A percentile compares a stretch with the other conserved stretches of the same genome.
These are phyloP conservation scores for Paecilomyces dactylethromorphus DNA, from an alignment of 2,329 filamentous ascomycete genomes.

Conservation along the genomic window DNA sequence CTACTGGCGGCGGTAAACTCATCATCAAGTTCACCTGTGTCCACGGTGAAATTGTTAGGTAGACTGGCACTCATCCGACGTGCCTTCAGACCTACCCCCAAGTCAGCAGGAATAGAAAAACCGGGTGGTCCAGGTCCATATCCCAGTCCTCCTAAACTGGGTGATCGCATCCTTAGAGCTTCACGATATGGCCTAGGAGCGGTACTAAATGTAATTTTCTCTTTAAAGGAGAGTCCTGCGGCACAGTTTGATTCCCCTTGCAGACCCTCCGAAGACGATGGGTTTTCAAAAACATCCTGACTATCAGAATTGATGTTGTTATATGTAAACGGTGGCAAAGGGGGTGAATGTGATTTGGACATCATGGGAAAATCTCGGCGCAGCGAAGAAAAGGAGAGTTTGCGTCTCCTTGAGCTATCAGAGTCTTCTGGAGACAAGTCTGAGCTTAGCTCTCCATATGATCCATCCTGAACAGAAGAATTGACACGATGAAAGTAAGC, in stretches of 20 bases:
- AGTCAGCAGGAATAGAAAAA: slow-evolving; percentile 54
- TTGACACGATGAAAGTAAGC: slow-evolving; percentile 16
- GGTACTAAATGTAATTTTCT: slow-evolving; percentile 18
- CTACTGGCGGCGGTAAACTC: slow-evolving; percentile 68
- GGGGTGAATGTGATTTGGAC: slow-evolving; percentile 19
- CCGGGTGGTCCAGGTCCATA: slow-evolving; percentile 13
- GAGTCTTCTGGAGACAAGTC: slow-evolving; percentile 2
- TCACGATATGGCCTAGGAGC: slow-evolving; percentile 12
- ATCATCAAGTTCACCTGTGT: slow-evolving; percentile 59
- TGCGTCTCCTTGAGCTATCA: slow-evolving; percentile 7
- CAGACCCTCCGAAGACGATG: slow-evolving; percentile 5
- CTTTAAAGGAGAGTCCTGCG: slow-evolving; percentile 15
- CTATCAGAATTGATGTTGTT: slow-evolving; percentile 21
- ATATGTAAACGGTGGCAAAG: slow-evolving; percentile 27
- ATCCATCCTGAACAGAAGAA: slow-evolving; percentile 4
- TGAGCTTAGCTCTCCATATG: background rate
- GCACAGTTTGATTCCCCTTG: slow-evolving; percentile 13
- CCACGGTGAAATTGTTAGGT: slow-evolving; percentile 67
- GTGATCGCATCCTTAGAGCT: slow-evolving; percentile 16
- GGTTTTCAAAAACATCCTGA: slow-evolving; percentile 3
- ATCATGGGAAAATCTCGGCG: background rate
- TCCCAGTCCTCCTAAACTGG: slow-evolving; percentile 17
- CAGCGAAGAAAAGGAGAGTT: background rate
- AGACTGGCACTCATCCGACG: slow-evolving; percentile 69
- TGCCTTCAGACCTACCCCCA: slow-evolving; percentile 69